Percentiles rank a stretch among this genome's conserved stretches.
Conservation (phyloP, 129 eudicot species). For the Oenanthe sinensis region DNA sequence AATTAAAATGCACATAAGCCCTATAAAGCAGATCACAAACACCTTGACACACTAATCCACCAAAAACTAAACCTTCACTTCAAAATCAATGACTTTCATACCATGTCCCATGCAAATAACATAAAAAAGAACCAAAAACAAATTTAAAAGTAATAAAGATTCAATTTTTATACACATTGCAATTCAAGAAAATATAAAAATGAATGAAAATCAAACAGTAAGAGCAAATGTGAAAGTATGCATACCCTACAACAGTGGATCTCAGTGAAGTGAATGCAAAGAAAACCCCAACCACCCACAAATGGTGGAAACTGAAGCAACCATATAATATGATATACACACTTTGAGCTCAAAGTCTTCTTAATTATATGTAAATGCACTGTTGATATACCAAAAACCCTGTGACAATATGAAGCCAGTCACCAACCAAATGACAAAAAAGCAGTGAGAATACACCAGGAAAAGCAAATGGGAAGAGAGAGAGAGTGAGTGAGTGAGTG, state of each 20-base stretch:
- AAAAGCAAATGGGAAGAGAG: constrained; percentile 19
- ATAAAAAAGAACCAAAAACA: constrained; percentile 17
- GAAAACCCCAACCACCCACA: constrained; percentile 26
- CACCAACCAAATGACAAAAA: not conserved
- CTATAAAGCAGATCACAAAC: constrained; percentile 12
- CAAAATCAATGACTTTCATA: constrained; percentile 11
- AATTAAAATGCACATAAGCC: constrained; percentile 16
- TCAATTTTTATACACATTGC: constrained; percentile 45
- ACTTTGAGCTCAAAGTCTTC: constrained; percentile 36
- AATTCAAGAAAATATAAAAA: constrained; percentile 36
- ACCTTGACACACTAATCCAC: constrained; percentile 16
- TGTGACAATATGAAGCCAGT: not conserved
- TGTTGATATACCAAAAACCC: constrained; percentile 7
- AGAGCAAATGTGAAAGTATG: constrained; percentile 18
- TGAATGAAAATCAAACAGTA: not conserved
- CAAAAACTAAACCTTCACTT: constrained; percentile 12
- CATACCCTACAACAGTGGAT: constrained; percentile 77
- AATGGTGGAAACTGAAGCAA: constrained; percentile 21
- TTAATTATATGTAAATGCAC: constrained; percentile 16
- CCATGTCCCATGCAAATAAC: constrained; percentile 16
- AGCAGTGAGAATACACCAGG: constrained; percentile 15
- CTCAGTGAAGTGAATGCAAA: constrained; percentile 66
- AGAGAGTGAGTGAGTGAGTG: constrained; percentile 1
- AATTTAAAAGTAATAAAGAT: constrained; percentile 7
- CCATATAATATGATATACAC: constrained; percentile 25